phyloP scores from a whole-genome alignment of 345 rosid species.

The Mercurialis annua region DNA sequence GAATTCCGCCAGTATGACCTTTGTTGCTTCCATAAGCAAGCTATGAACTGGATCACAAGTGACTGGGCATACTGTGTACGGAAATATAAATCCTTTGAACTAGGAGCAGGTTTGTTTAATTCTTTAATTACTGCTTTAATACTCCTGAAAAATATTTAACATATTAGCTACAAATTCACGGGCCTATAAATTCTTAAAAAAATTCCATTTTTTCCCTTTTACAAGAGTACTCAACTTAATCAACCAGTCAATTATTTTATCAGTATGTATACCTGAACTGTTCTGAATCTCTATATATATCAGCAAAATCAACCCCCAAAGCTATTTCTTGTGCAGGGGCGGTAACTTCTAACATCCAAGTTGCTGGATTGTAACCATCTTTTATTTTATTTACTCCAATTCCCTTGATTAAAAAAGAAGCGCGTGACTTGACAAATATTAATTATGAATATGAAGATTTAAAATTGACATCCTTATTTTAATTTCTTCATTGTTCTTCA shows the following conservation, averaged over 20 bases:
- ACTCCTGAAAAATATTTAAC: slow-evolving; percentile 36
- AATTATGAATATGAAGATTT: too few relatives aligned
- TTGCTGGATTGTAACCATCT: neutral
- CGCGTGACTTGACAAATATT: too few relatives aligned
- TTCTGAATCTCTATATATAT: too few relatives aligned
- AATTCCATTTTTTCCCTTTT: too few relatives aligned
- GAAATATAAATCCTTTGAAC: slow-evolving; percentile 13
- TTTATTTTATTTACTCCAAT: too few relatives aligned
- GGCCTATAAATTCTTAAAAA: neutral
- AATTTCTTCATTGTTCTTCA: neutral
- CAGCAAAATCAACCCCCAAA: too few relatives aligned
- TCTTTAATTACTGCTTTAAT: slow-evolving; percentile 7
- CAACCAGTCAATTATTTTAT: neutral
- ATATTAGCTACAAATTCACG: neutral
- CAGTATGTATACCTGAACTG: neutral
- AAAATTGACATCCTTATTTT: too few relatives aligned
- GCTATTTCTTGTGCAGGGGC: too few relatives aligned
- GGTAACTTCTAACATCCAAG: too few relatives aligned
- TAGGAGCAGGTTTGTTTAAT: slow-evolving; percentile 6
- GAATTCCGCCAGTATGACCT: slow-evolving; percentile 14
- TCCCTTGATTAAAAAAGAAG: neutral
- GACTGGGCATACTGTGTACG: slow-evolving; percentile 9
- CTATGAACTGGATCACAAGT: slow-evolving; percentile 2
- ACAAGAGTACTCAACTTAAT: too few relatives aligned
- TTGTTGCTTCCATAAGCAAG: slow-evolving; percentile 12